Conservation (phyloP, 495 filamentous ascomycete species). For the Xylaria scruposa region DNA sequence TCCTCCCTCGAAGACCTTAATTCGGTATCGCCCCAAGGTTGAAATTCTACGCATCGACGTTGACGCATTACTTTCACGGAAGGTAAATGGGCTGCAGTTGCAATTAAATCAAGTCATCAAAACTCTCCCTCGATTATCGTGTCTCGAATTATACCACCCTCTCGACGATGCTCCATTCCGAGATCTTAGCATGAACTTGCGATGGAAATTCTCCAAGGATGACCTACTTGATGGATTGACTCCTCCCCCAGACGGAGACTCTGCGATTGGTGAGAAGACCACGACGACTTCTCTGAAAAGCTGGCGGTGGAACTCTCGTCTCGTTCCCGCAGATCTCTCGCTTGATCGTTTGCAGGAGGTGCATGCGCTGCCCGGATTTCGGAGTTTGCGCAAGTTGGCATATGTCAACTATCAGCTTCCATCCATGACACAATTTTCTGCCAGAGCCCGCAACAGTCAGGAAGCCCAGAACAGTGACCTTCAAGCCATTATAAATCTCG, state of each 20-base stretch:
- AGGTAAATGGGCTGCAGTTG: conserved; percentile 45
- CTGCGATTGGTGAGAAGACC: conserved; percentile 15
- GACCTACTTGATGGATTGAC: conserved; percentile 63
- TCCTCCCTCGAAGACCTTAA: conserved; percentile 33
- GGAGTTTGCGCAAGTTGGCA: conserved; percentile 61
- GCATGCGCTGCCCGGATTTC: conserved; percentile 67
- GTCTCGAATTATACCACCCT: conserved; percentile 62
- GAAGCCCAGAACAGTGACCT: conserved; percentile 42
- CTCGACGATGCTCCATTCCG: conserved; percentile 63
- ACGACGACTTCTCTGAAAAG: conserved; percentile 56
- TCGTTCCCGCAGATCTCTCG: conserved; percentile 57
- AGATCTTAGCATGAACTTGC: conserved; percentile 51
- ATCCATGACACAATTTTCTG: conserved; percentile 40
- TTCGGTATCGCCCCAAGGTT: conserved; percentile 70
- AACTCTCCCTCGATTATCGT: conserved; percentile 55
- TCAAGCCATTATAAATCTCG: conserved; percentile 56
- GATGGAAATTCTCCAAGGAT: conserved; percentile 67
- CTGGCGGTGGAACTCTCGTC: conserved; percentile 82
- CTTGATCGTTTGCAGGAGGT: conserved; percentile 54
- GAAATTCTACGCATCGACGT: conserved; percentile 73
- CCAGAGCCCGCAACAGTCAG: conserved; percentile 30
- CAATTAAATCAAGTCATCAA: conserved; percentile 51
- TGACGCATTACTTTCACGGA: conserved; percentile 36
- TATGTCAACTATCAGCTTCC: conserved; percentile 69
- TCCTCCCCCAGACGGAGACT: conserved; percentile 34